Evolutionary conservation across 768 basidiomycete species (phyloP).

Genomic region (Leucogyrophana mollusca): DNA sequence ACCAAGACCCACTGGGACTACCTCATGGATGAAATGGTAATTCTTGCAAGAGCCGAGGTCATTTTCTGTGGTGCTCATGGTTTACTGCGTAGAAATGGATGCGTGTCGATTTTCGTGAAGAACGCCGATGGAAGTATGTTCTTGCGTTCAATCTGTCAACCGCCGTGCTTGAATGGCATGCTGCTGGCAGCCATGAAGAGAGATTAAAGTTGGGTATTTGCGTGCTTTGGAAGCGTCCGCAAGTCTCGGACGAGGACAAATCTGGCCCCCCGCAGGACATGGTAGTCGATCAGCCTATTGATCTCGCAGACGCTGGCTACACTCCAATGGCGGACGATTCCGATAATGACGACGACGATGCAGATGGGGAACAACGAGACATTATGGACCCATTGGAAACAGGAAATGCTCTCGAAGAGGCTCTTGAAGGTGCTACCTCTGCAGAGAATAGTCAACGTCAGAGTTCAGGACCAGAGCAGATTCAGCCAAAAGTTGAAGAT

Average conservation of each 20-base stretch:
- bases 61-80: not conserved
- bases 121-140: conserved; percentile 88
- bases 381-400: conserved; percentile 64
- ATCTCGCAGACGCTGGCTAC: conserved; percentile 9
- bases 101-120: conserved; percentile 92
- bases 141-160: conserved; percentile 81
- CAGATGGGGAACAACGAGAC: conserved; percentile 51
- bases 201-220: conserved; percentile 65
- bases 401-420: conserved; percentile 53
- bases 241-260: conserved; percentile 37
- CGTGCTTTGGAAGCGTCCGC: conserved; percentile 59
- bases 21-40: conserved; percentile 93
- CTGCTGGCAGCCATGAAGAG: conserved; percentile 61
- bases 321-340: conserved; percentile 35
- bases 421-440: conserved; percentile 40
- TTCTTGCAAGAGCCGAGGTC: conserved; percentile 20
- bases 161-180: conserved; percentile 87
- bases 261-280: conserved; percentile 27
- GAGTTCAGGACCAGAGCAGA: conserved; percentile 21
- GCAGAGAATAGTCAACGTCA: conserved; percentile 36
- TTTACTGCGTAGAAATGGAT: conserved; percentile 80
- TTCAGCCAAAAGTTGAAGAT: conserved; percentile 53
- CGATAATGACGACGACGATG: conserved; percentile 58
- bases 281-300: conserved; percentile 18
- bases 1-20: conserved; percentile 94